A percentile compares a stretch with the other conserved stretches of the same genome.
Evolutionary conservation across 2,329 filamentous ascomycete species (phyloP).

Genomic region (Monosporascus ibericus): DNA sequence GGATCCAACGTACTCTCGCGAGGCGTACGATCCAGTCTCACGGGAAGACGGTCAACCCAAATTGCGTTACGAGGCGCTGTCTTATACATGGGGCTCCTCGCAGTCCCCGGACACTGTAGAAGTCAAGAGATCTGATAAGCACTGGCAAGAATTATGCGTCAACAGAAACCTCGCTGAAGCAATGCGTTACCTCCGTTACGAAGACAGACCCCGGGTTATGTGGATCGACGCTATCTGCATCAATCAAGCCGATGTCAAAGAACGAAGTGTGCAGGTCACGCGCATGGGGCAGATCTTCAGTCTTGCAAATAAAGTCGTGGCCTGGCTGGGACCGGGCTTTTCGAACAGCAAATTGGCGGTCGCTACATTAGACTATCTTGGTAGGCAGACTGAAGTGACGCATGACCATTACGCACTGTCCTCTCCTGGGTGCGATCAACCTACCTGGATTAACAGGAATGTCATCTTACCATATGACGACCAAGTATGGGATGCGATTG

Average conservation of each 20-base stretch:
- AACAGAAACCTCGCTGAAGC: conserved; percentile 6
- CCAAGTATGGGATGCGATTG: conserved; percentile 4
- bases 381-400: conserved; percentile 2
- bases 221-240: conserved; percentile 5
- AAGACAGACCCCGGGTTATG: conserved; percentile 7
- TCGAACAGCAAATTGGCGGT: conserved; percentile 3
- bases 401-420: neutral
- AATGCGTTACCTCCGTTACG: conserved; percentile 9
- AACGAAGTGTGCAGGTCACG: conserved; percentile 10
- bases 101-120: neutral
- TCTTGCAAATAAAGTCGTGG: conserved; percentile 8
- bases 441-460: neutral
- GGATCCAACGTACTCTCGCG: conserved; percentile 3
- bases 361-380: conserved; percentile 3
- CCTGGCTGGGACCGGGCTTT: conserved; percentile 10
- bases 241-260: conserved; percentile 8
- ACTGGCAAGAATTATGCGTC: neutral
- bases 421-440: conserved; percentile 3
- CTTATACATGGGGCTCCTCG: conserved; percentile 11
- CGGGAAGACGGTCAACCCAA: neutral
- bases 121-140: neutral
- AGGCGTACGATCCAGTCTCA: conserved; percentile 3
- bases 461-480: neutral
- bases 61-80: conserved; percentile 11
- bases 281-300: conserved; percentile 14